phyloP scores from a whole-genome alignment of 139 green algal genomes.

The Chlorella ohadii region DNA sequence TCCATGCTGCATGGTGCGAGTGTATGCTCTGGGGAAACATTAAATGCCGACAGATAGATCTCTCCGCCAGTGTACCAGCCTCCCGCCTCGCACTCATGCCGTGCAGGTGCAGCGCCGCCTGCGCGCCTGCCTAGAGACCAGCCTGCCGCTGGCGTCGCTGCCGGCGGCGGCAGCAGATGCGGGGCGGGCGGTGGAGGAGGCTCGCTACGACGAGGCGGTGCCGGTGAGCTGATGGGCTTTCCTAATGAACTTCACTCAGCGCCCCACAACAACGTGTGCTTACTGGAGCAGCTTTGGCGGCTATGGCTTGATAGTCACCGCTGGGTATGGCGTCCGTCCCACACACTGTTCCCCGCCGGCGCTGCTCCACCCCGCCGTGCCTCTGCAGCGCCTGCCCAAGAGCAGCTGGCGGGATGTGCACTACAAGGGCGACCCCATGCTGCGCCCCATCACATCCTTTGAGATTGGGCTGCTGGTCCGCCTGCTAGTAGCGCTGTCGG shows the following conservation, averaged over 20 bases:
- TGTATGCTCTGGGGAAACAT: no score
- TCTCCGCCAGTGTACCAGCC: no score
- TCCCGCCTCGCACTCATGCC: no score
- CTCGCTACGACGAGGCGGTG: constrained; percentile 13
- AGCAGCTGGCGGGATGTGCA: constrained; percentile 60
- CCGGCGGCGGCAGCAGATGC: constrained; percentile 21
- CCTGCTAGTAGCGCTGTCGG: constrained; percentile 63
- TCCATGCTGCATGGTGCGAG: no score
- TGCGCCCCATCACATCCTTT: constrained; percentile 74
- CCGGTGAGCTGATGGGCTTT: constrained; percentile 27
- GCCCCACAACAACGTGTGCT: no score
- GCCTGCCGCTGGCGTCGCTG: constrained; percentile 40
- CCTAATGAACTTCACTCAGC: no score
- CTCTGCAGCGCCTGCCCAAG: constrained; percentile 45
- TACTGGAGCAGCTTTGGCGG: no score
- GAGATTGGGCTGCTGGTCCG: constrained; percentile 77
- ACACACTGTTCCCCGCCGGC: no score
- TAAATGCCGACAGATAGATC: no score
- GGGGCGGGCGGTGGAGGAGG: constrained; percentile 12
- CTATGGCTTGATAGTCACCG: no score
- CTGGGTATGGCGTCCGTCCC: no score
- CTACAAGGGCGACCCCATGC: constrained; percentile 83
- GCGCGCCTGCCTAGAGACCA: constrained; percentile 34
- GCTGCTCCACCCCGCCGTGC: neutral
- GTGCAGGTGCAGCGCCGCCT: constrained; percentile 24